These are phyloP conservation scores for Trichophyton rubrum DNA, from an alignment of 2,329 filamentous ascomycete genomes.

Conservation along the genomic window DNA sequence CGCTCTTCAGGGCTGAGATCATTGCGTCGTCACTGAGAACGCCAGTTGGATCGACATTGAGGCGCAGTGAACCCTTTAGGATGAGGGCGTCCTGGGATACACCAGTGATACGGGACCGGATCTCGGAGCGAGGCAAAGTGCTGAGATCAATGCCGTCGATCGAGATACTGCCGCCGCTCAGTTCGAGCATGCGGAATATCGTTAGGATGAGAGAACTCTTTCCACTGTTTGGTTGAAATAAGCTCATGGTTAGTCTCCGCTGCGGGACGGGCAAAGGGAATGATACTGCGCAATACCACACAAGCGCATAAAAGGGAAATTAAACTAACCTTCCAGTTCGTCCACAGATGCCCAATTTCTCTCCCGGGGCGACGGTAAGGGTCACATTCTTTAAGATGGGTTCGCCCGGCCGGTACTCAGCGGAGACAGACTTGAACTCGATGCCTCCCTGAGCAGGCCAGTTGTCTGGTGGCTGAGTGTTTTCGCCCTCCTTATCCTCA, in stretches of 20 bases:
- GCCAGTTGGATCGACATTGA: constrained; percentile 30
- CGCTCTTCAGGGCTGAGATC: constrained; percentile 25
- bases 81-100: constrained; percentile 36
- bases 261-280: neutral
- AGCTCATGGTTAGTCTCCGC: neutral
- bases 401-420: constrained; percentile 22
- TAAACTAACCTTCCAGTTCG: constrained; percentile 20
- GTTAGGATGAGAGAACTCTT: constrained; percentile 33
- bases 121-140: constrained; percentile 26
- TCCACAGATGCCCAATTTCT: constrained; percentile 27
- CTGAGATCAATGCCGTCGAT: constrained; percentile 34
- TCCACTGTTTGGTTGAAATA: constrained; percentile 20
- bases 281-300: neutral
- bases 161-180: constrained; percentile 28
- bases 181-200: constrained; percentile 33
- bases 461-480: constrained; percentile 20
- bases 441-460: constrained; percentile 29
- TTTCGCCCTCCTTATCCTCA: constrained; percentile 30
- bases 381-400: constrained; percentile 19
- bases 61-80: constrained; percentile 28
- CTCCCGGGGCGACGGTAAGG: constrained; percentile 18
- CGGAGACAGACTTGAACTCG: constrained; percentile 27
- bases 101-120: constrained; percentile 31
- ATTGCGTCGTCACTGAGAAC: constrained; percentile 26
- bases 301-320: neutral